phyloP scores from a whole-genome alignment of 345 rosid species.

The Clausena lansium region DNA sequence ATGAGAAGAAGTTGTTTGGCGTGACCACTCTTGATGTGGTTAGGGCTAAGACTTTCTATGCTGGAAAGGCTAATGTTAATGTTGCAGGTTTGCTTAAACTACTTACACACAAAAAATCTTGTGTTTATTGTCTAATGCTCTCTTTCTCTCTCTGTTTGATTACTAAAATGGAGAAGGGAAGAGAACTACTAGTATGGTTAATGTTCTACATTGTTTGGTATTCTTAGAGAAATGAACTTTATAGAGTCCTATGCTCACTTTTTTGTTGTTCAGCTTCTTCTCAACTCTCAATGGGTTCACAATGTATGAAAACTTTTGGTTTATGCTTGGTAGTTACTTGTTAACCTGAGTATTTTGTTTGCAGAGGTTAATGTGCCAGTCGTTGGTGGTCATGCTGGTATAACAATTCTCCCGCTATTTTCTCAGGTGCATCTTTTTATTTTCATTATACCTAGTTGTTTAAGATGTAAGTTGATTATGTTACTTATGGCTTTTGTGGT shows the following conservation, averaged over 20 bases:
- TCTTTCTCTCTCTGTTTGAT: not conserved
- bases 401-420: constrained; percentile 71
- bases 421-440: constrained; percentile 38
- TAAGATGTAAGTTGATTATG: not conserved
- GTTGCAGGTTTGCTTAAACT: constrained; percentile 50
- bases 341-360: constrained; percentile 13
- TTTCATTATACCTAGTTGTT: not conserved
- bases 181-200: not conserved
- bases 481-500: not conserved
- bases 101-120: not conserved
- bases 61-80: constrained; percentile 63
- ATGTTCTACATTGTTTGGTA: not conserved
- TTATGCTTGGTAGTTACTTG: not conserved
- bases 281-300: not conserved
- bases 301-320: not conserved
- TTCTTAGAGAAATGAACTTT: no score
- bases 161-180: not conserved
- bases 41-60: constrained; percentile 81
- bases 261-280: not conserved
- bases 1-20: constrained; percentile 68
- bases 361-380: constrained; percentile 70
- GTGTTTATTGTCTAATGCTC: not conserved
- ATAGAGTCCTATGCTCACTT: not conserved
- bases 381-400: constrained; percentile 79
- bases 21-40: constrained; percentile 87